phyloP scores from a whole-genome alignment of 805 yeast genomes.

The Cyberlindnera nakhonratchasimensis region DNA sequence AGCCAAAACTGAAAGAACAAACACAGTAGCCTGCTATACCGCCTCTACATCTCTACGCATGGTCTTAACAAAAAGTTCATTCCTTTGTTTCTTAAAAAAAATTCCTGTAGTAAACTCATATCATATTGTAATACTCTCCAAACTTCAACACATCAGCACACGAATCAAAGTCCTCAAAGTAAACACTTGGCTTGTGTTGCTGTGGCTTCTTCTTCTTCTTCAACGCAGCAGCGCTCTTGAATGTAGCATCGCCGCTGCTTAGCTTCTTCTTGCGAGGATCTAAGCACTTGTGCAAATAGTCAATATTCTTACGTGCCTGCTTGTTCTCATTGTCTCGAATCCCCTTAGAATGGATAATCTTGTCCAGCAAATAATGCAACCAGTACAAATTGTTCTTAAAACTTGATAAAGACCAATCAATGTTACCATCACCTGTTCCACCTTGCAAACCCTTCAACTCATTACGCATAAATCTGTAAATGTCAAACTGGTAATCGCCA shows the following conservation, averaged over 20 bases:
- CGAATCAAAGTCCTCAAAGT: conserved; percentile 26
- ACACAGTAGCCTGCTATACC: neutral
- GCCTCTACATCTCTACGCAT: neutral
- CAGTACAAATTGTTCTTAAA: conserved; percentile 57
- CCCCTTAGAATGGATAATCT: conserved; percentile 42
- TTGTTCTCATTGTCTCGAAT: conserved; percentile 27
- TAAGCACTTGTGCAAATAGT: conserved; percentile 31
- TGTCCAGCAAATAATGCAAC: conserved; percentile 59
- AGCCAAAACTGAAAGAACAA: conserved; percentile 2
- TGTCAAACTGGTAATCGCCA: conserved; percentile 59
- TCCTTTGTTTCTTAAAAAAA: neutral
- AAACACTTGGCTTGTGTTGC: conserved; percentile 13
- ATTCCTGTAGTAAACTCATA: neutral
- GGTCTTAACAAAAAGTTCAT: neutral
- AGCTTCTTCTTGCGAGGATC: conserved; percentile 33
- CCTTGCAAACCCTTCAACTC: conserved; percentile 16
- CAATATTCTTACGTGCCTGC: conserved; percentile 27
- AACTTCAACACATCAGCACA: conserved; percentile 25
- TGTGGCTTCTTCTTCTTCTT: conserved; percentile 16
- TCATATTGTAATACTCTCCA: conserved; percentile 9
- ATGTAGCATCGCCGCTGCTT: conserved; percentile 19
- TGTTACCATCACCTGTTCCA: conserved; percentile 21
- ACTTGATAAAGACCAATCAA: conserved; percentile 46
- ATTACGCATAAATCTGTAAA: conserved; percentile 54
- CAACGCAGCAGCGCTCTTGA: conserved; percentile 7